Conservation (phyloP, 257 asterid species). For the Jaltomata sinuosa region DNA sequence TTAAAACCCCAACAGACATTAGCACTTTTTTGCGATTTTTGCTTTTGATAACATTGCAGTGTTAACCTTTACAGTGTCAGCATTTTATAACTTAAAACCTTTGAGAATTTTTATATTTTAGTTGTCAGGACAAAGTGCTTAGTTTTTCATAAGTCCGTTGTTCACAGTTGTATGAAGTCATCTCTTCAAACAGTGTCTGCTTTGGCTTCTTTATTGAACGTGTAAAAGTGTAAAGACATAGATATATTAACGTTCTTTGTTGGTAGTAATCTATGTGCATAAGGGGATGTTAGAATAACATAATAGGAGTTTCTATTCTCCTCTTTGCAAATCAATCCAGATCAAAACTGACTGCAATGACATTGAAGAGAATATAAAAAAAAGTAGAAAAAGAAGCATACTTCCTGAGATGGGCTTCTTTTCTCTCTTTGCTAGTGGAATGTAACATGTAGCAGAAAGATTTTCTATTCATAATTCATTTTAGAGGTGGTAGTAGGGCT, state of each 20-base stretch:
- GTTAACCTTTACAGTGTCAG: too few relatives aligned
- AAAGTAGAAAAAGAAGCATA: not conserved
- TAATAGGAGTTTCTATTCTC: not conserved
- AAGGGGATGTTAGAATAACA: not conserved
- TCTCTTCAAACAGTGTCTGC: not conserved
- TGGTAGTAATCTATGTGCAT: not conserved
- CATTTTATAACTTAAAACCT: too few relatives aligned
- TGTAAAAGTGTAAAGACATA: not conserved
- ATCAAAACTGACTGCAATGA: not conserved
- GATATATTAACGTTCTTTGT: not conserved
- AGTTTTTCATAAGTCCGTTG: not conserved
- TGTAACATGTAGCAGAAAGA: not conserved
- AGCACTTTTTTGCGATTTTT: too few relatives aligned
- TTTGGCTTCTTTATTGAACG: not conserved
- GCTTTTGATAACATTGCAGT: too few relatives aligned
- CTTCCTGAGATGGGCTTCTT: not conserved
- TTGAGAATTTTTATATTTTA: not conserved
- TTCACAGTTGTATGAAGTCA: not conserved
- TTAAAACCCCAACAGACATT: too few relatives aligned
- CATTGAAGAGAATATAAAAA: not conserved
- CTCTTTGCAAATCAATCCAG: too few relatives aligned
- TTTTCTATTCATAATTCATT: not conserved
- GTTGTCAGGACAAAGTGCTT: not conserved
- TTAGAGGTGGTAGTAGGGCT: not conserved
- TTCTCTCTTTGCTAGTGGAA: not conserved